Evolutionary conservation across 148 eudicot genomes (phyloP), one percentile per base, ranked within the genome.

Genomic region (Gaultheria prostrata): DNA sequence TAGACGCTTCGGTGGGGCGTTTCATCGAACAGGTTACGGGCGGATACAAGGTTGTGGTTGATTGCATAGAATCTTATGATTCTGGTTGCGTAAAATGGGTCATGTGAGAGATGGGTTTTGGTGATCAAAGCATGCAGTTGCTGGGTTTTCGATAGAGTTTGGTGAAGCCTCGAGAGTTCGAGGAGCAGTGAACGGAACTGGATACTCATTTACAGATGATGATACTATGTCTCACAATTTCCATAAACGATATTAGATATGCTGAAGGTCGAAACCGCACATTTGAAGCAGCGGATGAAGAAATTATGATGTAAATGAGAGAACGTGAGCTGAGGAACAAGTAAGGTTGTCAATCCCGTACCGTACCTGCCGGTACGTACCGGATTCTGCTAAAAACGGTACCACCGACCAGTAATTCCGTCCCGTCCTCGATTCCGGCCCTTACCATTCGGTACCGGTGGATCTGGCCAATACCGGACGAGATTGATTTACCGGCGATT

Each of bases 1-100:
- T 83, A 95, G 24, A 91, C 87, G 72, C 90, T 95, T 84, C 87
- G 80, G 57, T 89, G 48, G 24, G 96, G 91, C 86, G 54, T 91
- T 94, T 88, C 87, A 1, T 90, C 98, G 80, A 94, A 94, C 93
- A 94, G 71, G 51, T 91, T 89, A 88, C 86, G 92, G 18, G 98
- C 98, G 28, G 91, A 93, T 30, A 61, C 18, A 76, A 94, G 86
- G 79, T 93, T 91, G 50, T 84, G 49, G 86, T 91, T 95, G 14
- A 86, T 35, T 2, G 94, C 94, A 75, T 93, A 95, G 39, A 90
- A 91, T 21, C 94, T 88, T 12, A 89, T 53, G 83, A 95, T 79
- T 85, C 80, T 88, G 18, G 98, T 95, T 12, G 96, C 95, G 32
- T 83, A 94, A 89, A 92, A 95, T 9, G 98, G 96, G 89, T 95